Evolutionary conservation across 2,329 filamentous ascomycete genomes (phyloP), one percentile per base, ranked within the genome.

Genomic region (Penicillium brevicompactum): DNA sequence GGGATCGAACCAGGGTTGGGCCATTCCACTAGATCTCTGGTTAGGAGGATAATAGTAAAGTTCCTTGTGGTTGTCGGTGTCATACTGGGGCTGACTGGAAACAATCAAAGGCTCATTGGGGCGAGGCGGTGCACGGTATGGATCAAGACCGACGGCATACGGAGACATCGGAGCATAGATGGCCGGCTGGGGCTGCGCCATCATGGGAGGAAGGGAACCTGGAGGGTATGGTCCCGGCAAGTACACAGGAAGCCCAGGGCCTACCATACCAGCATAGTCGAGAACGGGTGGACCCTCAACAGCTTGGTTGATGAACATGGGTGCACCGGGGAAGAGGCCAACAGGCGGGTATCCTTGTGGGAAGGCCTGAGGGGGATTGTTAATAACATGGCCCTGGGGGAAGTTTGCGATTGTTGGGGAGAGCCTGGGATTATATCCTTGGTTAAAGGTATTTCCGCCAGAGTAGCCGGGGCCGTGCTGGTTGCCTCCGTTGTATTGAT

Each of bases 81-180:
- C 51, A 44, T 43, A 53, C 10, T 49, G 51, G 1, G 52, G 52
- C 37, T 58, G 55, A 13, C 51, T 54, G 10, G 30, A 31, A 40
- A 58, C 54, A 16, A 61, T 42, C n/a, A 56, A 51, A 6, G 55
- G 55, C 14, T 14, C 45, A 18, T 49, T 32, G 3, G 21, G 31
- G 10, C 13, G 45, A 31, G 41, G 30, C 2, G 46, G 41, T 48
- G 27, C 31, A 14, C n/a, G 41, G 21, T 10, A 34, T 21, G 5
- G 18, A 53, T 18, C 18, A 18, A 7, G 18, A 16, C 13, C 49
- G 30, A 22, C 24, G 24, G 24, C 8, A 6, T 27, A 27, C 24
- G 24, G 24, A 27, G 24, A 4, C 24, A 27, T 27, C 24, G 24
- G 5, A 4, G 24, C 8, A 5, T 6, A 6, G 24, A 27, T 7